Conservation (phyloP, 495 filamentous ascomycete genomes). For the Sabuloglossum arenarium region DNA sequence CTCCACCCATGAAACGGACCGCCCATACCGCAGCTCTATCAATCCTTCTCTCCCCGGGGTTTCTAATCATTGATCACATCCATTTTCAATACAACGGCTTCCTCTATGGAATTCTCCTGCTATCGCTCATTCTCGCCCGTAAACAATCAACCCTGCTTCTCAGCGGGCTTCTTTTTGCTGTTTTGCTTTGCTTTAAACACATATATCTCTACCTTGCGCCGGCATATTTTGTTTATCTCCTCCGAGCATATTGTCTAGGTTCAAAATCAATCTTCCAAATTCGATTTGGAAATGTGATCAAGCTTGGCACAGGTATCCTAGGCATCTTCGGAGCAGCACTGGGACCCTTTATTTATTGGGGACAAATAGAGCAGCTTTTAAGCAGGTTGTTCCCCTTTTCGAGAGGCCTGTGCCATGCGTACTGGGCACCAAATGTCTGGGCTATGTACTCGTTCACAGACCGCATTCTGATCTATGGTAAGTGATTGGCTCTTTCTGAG, state of each 20-base stretch:
- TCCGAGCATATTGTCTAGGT: slow-evolving; percentile 75
- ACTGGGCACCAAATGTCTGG: slow-evolving; percentile 97
- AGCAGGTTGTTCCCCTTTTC: slow-evolving; percentile 85
- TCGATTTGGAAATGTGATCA: slow-evolving; percentile 54
- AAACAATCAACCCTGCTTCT: slow-evolving; percentile 53
- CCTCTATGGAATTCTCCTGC: slow-evolving; percentile 72
- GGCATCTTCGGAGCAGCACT: slow-evolving; percentile 67
- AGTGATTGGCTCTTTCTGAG: slow-evolving; percentile 9
- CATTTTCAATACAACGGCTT: slow-evolving; percentile 99
- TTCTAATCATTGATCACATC: slow-evolving; percentile 95
- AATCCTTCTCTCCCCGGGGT: slow-evolving; percentile 73
- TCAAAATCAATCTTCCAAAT: slow-evolving; percentile 55
- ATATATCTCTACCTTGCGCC: slow-evolving; percentile 95
- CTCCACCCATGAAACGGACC: slow-evolving; percentile 42
- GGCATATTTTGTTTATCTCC: slow-evolving; percentile 84
- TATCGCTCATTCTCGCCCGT: slow-evolving; percentile 66
- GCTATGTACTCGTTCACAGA: slow-evolving; percentile 89
- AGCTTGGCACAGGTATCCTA: slow-evolving; percentile 53
- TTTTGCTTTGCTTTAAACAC: slow-evolving; percentile 81
- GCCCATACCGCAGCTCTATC: slow-evolving; percentile 76
- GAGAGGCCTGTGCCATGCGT: slow-evolving; percentile 82
- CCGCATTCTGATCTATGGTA: slow-evolving; percentile 59
- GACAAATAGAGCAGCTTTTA: slow-evolving; percentile 73
- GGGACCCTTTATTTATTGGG: slow-evolving; percentile 69
- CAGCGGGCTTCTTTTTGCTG: slow-evolving; percentile 67